Conservation (phyloP, 2,329 filamentous ascomycete genomes). For the Calonectria pseudoturangicola region DNA sequence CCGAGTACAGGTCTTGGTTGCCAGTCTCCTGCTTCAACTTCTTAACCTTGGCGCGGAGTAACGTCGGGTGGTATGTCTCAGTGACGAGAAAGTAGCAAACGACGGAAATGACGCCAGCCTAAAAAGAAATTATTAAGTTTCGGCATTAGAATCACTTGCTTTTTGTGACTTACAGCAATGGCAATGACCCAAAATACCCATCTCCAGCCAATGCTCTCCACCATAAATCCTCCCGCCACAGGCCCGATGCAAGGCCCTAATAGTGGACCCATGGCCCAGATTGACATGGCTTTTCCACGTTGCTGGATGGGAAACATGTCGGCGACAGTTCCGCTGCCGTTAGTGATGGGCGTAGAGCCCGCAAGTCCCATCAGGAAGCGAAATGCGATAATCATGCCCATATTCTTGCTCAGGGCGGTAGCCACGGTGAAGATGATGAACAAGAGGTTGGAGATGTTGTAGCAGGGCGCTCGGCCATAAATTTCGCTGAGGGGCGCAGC, state of each 20-base stretch:
- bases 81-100: slow-evolving; percentile 68
- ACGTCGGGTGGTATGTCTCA: slow-evolving; percentile 76
- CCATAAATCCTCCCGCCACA: slow-evolving; percentile 66
- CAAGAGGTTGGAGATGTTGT: slow-evolving; percentile 67
- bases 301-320: slow-evolving; percentile 77
- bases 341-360: slow-evolving; percentile 78
- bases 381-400: slow-evolving; percentile 77
- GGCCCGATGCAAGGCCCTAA: slow-evolving; percentile 74
- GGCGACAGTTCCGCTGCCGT: slow-evolving; percentile 79
- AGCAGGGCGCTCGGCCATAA: slow-evolving; percentile 70
- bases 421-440: slow-evolving; percentile 70
- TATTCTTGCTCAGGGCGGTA: slow-evolving; percentile 72
- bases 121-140: background rate
- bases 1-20: slow-evolving; percentile 69
- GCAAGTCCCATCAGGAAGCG: slow-evolving; percentile 78
- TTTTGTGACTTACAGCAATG: slow-evolving; percentile 50
- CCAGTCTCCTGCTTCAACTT: slow-evolving; percentile 71
- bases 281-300: slow-evolving; percentile 78
- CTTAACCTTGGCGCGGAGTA: slow-evolving; percentile 75
- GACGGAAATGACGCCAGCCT: slow-evolving; percentile 57
- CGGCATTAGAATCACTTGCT: fast-evolving
- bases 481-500: slow-evolving; percentile 79
- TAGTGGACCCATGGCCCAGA: slow-evolving; percentile 78
- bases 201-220: slow-evolving; percentile 67
- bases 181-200: slow-evolving; percentile 64